Base-by-base conservation (phyloP, 768 basidiomycete species). In the Lactarius sanguifluus region DNA sequence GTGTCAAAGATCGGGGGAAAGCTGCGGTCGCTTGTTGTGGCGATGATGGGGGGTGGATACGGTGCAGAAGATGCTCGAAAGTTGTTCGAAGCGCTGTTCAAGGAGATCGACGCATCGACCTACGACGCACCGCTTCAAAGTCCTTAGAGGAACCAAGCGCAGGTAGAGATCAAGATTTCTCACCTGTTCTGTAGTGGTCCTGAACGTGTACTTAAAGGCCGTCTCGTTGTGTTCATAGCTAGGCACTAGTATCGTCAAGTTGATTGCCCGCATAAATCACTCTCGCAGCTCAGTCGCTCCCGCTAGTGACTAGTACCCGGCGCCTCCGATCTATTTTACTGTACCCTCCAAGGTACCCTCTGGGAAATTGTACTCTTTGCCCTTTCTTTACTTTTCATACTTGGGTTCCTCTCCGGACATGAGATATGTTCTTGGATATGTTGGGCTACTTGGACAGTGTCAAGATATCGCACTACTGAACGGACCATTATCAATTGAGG, bases 81-180 rank as follows among this genome's bases (percentile, higher is more conserved):
- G 59, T 74, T 83, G 56, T 83, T 84, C 62, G 83, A 85, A 67
- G 81, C 82, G 10, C 72, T 83, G 8, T 81, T 79, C 66, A 78
- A 78, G 62, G 76, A 81, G 8, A 73, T 85, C 18, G 79, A 82
- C 38, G 75, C 78, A 5, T 71, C 76, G 10, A 73, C 79, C 6
- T 81, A 83, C 67, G 81, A 83, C 15, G 50, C 65, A 20, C 64
- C 58, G 6, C 59, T 70, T 2, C 59, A 40, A 1, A 52, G 3
- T 10, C 38, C 40, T 10, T 25, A 20, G 25, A 45, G 34, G 32
- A 12, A 15, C 36, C 7, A 58, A 50, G 16, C 13, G 9, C 43
- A 30, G 41, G 4, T 50, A 25, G 47, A 50, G 47, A 13, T 25
- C 23, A 13, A 25, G 23, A 6, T 10, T 47, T 25, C n/a, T n/a